A percentile compares a stretch with the other conserved stretches of the same genome.
Conservation (phyloP, 495 filamentous ascomycete species). For the Daldinia vernicosa region DNA sequence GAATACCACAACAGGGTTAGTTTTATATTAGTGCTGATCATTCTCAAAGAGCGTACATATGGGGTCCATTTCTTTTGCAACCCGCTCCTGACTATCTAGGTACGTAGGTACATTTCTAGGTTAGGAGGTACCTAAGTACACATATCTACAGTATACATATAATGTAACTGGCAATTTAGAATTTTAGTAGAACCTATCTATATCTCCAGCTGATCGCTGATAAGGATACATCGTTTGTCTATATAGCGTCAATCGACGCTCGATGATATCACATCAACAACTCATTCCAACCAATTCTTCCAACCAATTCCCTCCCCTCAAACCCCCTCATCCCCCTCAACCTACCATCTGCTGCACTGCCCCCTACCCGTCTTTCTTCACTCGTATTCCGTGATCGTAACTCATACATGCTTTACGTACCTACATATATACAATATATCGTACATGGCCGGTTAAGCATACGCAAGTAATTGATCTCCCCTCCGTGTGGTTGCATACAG, state of each 20-base stretch:
- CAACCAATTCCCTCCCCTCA: too few species aligned
- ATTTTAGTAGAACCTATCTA: too few species aligned
- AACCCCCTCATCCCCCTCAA: neutral
- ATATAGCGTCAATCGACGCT: conserved; percentile 32
- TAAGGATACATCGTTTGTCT: conserved; percentile 12
- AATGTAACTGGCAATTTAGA: neutral
- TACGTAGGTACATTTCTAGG: neutral
- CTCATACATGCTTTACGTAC: conserved; percentile 16
- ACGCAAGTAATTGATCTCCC: conserved; percentile 30
- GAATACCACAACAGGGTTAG: conserved; percentile 34
- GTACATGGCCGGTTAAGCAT: conserved; percentile 13
- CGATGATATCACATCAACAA: conserved; percentile 33
- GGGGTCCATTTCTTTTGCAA: neutral
- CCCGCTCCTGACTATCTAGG: neutral
- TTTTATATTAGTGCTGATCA: conserved; percentile 32
- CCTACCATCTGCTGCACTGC: conserved; percentile 8
- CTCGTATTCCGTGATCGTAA: conserved; percentile 41
- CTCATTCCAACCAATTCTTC: conserved; percentile 9
- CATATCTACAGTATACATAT: too few species aligned
- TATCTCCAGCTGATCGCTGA: conserved; percentile 8
- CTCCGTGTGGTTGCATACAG: conserved; percentile 37
- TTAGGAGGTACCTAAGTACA: too few species aligned
- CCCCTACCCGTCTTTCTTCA: conserved; percentile 3
- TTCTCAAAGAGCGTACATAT: conserved; percentile 4
- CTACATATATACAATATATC: neutral